These are phyloP conservation scores for Fusarium devonianum DNA, from an alignment of 2,329 filamentous ascomycete species.

Conservation along the genomic window DNA sequence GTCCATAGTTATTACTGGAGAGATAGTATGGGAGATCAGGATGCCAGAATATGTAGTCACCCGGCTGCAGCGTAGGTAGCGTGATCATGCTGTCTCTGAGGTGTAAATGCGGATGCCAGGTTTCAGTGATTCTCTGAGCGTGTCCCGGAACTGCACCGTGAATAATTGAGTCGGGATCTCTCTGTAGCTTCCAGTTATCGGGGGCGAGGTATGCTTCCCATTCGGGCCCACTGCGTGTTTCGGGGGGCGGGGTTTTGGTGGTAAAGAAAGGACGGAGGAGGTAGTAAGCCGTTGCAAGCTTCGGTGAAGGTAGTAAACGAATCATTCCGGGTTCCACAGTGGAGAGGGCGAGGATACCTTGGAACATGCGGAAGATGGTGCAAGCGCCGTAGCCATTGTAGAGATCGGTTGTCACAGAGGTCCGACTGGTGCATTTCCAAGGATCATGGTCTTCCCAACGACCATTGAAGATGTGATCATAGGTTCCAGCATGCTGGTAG, in stretches of 20 bases:
- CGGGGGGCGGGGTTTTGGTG: slow-evolving; percentile 53
- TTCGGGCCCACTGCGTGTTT: slow-evolving; percentile 48
- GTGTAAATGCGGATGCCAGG: slow-evolving; percentile 64
- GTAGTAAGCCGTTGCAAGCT: slow-evolving; percentile 77
- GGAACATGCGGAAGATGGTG: slow-evolving; percentile 66
- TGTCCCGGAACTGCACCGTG: slow-evolving; percentile 66
- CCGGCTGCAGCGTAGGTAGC: slow-evolving; percentile 61
- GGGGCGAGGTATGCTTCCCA: slow-evolving; percentile 62
- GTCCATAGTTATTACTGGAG: slow-evolving; percentile 48
- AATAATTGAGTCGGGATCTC: slow-evolving; percentile 61
- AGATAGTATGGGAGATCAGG: slow-evolving; percentile 65
- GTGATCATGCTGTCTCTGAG: slow-evolving; percentile 62
- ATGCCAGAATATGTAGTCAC: slow-evolving; percentile 67
- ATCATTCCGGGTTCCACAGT: slow-evolving; percentile 71
- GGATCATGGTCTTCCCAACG: slow-evolving; percentile 64
- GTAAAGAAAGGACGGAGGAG: slow-evolving; percentile 68
- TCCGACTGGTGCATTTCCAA: slow-evolving; percentile 61
- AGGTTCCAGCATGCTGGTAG: slow-evolving; percentile 66
- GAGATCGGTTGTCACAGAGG: slow-evolving; percentile 61
- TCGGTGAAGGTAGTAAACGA: slow-evolving; percentile 76
- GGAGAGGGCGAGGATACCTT: slow-evolving; percentile 62
- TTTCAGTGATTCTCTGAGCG: slow-evolving; percentile 64
- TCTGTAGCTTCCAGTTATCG: slow-evolving; percentile 54
- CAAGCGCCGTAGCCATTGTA: slow-evolving; percentile 66
- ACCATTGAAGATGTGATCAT: slow-evolving; percentile 61